Base-by-base conservation (phyloP, 2,329 filamentous ascomycete genomes). In the Verruconis gallopava region DNA sequence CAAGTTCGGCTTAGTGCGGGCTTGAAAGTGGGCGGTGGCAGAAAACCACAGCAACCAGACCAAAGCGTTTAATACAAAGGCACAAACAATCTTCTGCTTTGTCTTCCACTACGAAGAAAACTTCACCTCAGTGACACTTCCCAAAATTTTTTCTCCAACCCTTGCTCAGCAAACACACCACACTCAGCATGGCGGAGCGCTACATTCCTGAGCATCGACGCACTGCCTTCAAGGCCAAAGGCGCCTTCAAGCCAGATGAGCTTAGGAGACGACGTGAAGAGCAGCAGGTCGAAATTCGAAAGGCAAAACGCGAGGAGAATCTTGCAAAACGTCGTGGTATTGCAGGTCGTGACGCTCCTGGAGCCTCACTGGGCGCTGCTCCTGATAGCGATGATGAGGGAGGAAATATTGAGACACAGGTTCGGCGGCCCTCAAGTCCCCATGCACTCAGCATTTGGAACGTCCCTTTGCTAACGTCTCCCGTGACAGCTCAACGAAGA, bases 191-290 rank as follows among this genome's bases (percentile, higher is more conserved):
- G 91, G 83, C 91, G 65, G 91, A 98, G 66, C 85, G 91, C 59
- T 98, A 95, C 72, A 98, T 98, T 60, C 91, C 91, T 64, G 91
- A 98, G 72, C 91, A 98, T 73, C 86, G 91, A 65, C 88, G 91
- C 62, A 95, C 85, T 52, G 88, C 94, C 71, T 98, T 94, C 80
- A 98, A 98, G 81, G 91, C 91, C 43, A 95, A 95, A 77, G 89
- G 85, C 68, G 85, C 85, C 58, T 96, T 98, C 75, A 95, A 95
- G 78, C 89, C 89, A 56, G 91, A 98, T 64, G 91, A 98, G 72
- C 81, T 98, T 52, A 85, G 91, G 62, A 88, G 91, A 59, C 91
- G 91, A 62, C 91, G 91, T 61, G 91, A 98, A 65, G 91, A 98
- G 69, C 88, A 95, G 67, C 91, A 96, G 70, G 91, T 98, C 51